Base-by-base conservation (phyloP, 352 stramenopile genomes). In the Globisporangium parvum region DNA sequence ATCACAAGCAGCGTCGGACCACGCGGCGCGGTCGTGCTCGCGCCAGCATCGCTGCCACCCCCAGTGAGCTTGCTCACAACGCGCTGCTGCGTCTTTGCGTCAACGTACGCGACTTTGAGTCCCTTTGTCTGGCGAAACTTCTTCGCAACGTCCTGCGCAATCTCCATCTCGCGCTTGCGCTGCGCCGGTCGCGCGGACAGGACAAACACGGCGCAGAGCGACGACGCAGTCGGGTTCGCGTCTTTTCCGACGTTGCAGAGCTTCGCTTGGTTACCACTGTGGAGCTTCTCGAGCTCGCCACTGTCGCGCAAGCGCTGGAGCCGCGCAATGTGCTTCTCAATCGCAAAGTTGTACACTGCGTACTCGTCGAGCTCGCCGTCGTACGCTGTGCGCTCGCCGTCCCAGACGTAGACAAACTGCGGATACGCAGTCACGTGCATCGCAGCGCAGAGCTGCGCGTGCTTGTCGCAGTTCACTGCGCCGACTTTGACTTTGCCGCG, bases 301-400 rank as follows among this genome's bases (percentile, higher is more conserved):
- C 67, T 65, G 2, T 77, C 71, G 52, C 83, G 83, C 75, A 86
- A 76, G 33, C 69, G 77, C 51, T 87, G 71, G 23, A 91, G 60
- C 14, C 77, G 74, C 17, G 64, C 80, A 44, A 88, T 85, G 63
- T 93, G 80, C 45, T 88, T 87, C 51, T 91, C 79, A 54, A 91
- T 77, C 1, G 83, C 83, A 67, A 93, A 93, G 40, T 90, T 91
- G 63, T 91, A 91, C 47, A 93, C 77, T 18, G 66, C 53, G 55
- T 88, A 91, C 61, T 93, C 83, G 59, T 89, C 80, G 52, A 89
- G 35, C 3, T 84, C 73, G n/a, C 82, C 83, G 2, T 88, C 69
- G 50, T 73, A 89, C 44, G 63, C 57, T 26, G 48, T 69, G 9
- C 62, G 59, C 52, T 87, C 61, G 41, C 73, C 77, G 55, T 88